These are phyloP conservation scores for Eutypa lata DNA, from an alignment of 2,329 filamentous ascomycete genomes.

Conservation along the genomic window DNA sequence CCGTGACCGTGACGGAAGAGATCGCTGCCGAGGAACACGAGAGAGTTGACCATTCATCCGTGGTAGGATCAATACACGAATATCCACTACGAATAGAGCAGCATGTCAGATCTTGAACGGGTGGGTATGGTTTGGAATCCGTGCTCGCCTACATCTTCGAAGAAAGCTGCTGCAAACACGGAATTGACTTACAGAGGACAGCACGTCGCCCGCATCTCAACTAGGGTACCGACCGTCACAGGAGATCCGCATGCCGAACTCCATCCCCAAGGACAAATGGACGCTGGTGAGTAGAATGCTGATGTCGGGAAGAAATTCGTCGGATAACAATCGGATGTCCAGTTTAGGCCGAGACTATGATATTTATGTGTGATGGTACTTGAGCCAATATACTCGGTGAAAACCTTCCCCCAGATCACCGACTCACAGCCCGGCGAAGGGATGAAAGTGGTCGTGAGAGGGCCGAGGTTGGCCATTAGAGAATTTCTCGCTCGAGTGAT, in stretches of 20 bases:
- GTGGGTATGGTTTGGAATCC: background rate
- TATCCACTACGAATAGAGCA: constrained; percentile 2
- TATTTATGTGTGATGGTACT: constrained; percentile 7
- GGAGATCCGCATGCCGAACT: constrained; percentile 2
- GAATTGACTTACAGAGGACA: constrained; percentile 11
- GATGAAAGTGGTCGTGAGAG: constrained; percentile 8
- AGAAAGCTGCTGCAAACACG: too few species aligned
- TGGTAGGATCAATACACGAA: constrained; percentile 1
- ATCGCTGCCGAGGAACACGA: constrained; percentile 3
- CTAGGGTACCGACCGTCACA: constrained; percentile 2
- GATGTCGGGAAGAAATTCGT: constrained; percentile 1
- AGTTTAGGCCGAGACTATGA: constrained; percentile 7
- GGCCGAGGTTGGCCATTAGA: constrained; percentile 3
- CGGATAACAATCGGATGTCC: constrained; percentile 9
- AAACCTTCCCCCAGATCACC: constrained; percentile 4
- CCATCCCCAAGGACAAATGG: constrained; percentile 8
- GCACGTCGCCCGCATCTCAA: constrained; percentile 8
- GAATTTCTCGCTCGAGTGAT: too few species aligned
- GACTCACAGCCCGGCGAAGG: constrained; percentile 5
- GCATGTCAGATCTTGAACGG: background rate
- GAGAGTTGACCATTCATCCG: constrained; percentile 9
- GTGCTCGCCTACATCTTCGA: too few species aligned
- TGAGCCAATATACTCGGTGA: constrained; percentile 6
- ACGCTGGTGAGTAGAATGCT: constrained; percentile 7
- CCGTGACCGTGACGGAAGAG: constrained; percentile 2